Conservation (phyloP, 2,329 filamentous ascomycete species). For the Botrytis porri region DNA sequence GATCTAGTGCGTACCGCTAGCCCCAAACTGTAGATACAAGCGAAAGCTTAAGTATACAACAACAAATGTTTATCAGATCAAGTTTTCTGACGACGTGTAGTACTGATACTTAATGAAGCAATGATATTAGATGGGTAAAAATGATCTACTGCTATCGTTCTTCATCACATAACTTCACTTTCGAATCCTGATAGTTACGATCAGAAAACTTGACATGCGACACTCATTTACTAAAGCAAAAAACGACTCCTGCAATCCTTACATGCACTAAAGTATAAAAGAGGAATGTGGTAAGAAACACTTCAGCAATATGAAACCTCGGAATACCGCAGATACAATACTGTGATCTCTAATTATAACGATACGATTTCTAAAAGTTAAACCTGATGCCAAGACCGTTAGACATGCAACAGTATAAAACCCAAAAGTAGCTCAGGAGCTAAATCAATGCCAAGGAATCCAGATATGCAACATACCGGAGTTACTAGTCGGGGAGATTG, state of each 20-base stretch:
- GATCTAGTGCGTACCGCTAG: neutral
- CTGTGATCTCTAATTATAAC: too few species aligned
- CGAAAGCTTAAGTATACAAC: neutral
- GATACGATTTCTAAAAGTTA: too few species aligned
- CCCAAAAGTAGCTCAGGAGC: neutral
- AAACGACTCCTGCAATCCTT: neutral
- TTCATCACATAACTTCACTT: accelerated
- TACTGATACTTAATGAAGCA: accelerated
- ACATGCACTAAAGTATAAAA: neutral
- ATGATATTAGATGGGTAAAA: accelerated
- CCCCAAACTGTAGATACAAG: neutral
- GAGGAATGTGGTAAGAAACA: too few species aligned
- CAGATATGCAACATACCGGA: neutral
- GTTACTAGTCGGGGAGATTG: neutral
- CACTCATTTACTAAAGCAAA: neutral
- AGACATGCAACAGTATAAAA: neutral
- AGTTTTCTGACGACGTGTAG: neutral
- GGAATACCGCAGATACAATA: too few species aligned
- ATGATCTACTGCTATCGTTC: accelerated
- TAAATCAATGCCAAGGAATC: neutral
- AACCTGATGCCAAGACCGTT: neutral
- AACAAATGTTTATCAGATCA: neutral
- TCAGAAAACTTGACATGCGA: neutral
- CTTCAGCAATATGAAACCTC: too few species aligned
- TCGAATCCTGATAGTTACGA: accelerated